Percentiles rank a stretch among this genome's conserved stretches.
These are phyloP conservation scores for Silene uniflora DNA, from an alignment of 148 eudicot species.

Conservation along the genomic window DNA sequence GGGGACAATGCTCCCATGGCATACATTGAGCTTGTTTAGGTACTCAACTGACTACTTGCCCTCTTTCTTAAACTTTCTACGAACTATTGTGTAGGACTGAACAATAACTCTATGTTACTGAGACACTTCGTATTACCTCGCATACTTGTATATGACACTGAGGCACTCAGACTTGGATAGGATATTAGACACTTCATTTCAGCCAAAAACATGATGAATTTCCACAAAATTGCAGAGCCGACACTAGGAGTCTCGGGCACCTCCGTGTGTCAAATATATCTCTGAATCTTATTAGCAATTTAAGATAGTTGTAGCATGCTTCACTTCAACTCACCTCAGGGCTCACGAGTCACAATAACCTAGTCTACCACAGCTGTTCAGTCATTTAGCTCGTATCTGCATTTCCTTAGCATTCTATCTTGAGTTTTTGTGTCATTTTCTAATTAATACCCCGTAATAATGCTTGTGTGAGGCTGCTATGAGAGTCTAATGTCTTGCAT, in stretches of 20 bases:
- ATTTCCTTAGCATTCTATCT: no score
- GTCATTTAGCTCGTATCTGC: background rate
- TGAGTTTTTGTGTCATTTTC: no score
- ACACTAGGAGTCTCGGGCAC: background rate
- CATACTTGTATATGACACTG: no score
- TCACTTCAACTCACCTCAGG: background rate
- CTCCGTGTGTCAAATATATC: no score
- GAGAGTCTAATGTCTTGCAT: no score
- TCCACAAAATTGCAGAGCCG: background rate
- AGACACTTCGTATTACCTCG: background rate
- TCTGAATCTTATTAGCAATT: no score
- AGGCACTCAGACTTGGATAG: background rate
- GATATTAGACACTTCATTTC: background rate
- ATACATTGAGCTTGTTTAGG: slow-evolving; percentile 77
- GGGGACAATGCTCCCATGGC: slow-evolving; percentile 99
- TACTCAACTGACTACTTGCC: slow-evolving; percentile 4
- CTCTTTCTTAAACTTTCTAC: background rate
- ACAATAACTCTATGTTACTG: background rate
- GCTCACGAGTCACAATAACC: background rate
- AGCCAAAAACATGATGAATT: background rate
- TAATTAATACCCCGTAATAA: no score
- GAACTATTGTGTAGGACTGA: background rate
- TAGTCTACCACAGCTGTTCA: background rate
- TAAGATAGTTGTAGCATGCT: no score
- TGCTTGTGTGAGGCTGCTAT: no score